Evolutionary conservation across 148 eudicot species (phyloP), one percentile per base, ranked within the genome.

Genomic region (Oxyria digyna): DNA sequence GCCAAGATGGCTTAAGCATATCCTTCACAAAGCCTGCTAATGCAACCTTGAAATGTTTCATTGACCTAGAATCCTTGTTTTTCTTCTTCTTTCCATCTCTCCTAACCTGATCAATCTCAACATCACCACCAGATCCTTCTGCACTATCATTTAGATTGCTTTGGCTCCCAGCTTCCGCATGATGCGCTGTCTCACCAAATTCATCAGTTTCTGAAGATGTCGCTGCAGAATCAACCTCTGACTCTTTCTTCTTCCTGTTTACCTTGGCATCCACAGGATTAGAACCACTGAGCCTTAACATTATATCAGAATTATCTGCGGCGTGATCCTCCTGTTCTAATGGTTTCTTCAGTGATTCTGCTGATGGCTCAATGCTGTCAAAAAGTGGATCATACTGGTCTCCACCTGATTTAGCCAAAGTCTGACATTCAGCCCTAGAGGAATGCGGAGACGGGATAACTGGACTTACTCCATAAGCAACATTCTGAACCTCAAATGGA

Each of bases 101-200:
- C 79, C 74, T 82, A 26, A 87, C 80, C 75, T 91, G 97, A 83
- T 91, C 86, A 72, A 85, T 91, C 84, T 89, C 96, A 72, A 80
- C 71, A 48, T 84, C 97, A 33, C 85, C 92, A 33, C 74, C 77
- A 62, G 81, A 75, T 72, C 68, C 70, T 46, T 80, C 76, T 21
- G 69, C 81, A 42, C 72, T 80, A 18, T 85, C 87, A 72, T 74
- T 73, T 7, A 79, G 76, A 76, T 75, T 76, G 74, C 93, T 84
- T 24, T 81, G 78, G 75, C 89, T 91, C 37, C 73, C 87, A 73
- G 79, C 83, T 62, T 89, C 87, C 27, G 85, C 89, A 79, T 90
- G 95, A 38, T 87, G n/a, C n/a, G n/a, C 98, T 11, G 87, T 94
- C 87, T 94, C 98, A 43, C 92, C 98, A 79, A 37, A 90, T 84